Conservation (phyloP, 2,329 filamentous ascomycete genomes). For the Fusarium citri region DNA sequence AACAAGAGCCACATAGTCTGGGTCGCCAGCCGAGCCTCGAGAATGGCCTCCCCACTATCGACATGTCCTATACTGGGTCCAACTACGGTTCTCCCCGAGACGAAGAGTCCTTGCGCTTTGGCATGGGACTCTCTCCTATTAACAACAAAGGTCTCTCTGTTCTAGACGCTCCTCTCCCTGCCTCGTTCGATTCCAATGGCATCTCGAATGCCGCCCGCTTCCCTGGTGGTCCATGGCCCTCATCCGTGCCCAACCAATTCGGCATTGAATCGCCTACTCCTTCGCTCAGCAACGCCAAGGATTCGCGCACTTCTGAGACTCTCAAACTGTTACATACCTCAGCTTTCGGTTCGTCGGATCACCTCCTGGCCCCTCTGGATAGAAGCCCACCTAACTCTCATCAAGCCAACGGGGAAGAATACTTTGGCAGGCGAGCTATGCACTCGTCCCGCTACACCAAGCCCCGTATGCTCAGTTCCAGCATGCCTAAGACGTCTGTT, state of each 20-base stretch:
- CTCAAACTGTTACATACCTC: slow-evolving; percentile 74
- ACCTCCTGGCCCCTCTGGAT: slow-evolving; percentile 64
- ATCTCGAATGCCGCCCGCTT: slow-evolving; percentile 92
- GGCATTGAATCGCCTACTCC: slow-evolving; percentile 86
- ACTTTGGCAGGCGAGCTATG: slow-evolving; percentile 78
- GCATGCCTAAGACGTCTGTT: slow-evolving; percentile 73
- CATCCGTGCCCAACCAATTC: slow-evolving; percentile 92
- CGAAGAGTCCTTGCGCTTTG: slow-evolving; percentile 66
- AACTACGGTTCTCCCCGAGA: slow-evolving; percentile 87
- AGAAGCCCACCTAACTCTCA: slow-evolving; percentile 63
- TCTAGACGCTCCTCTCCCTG: slow-evolving; percentile 89
- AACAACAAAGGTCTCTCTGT: slow-evolving; percentile 82
- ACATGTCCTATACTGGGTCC: slow-evolving; percentile 68
- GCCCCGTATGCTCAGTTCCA: slow-evolving; percentile 75
- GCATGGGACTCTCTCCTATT: slow-evolving; percentile 83
- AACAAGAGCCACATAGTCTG: slow-evolving; percentile 58
- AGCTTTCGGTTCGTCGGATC: slow-evolving; percentile 74
- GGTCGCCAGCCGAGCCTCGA: slow-evolving; percentile 65
- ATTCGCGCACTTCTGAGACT: slow-evolving; percentile 70
- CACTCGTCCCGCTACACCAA: slow-evolving; percentile 74
- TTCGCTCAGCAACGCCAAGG: slow-evolving; percentile 73
- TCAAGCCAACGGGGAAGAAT: slow-evolving; percentile 66
- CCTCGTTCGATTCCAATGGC: slow-evolving; percentile 96
- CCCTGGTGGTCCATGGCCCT: slow-evolving; percentile 81
- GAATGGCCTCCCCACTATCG: slow-evolving; percentile 67